These are phyloP conservation scores for Candida boidinii DNA, from an alignment of 805 yeast genomes.

Conservation along the genomic window DNA sequence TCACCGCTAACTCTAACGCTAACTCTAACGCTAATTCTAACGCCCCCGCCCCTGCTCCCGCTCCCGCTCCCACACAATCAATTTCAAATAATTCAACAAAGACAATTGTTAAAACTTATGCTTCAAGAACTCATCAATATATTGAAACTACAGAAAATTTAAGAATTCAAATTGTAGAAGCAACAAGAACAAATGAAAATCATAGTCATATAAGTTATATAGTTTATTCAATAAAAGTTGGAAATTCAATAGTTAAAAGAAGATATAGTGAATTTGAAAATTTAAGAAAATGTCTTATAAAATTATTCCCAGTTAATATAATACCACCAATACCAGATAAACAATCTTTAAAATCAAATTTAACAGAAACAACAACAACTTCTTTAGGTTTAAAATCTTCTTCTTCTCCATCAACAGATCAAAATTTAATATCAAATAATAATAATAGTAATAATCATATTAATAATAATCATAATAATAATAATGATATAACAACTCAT, in stretches of 20 bases:
- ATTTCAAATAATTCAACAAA: too few species aligned
- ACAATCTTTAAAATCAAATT: constrained; percentile 43
- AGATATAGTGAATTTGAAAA: constrained; percentile 91
- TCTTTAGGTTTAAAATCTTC: constrained; percentile 13
- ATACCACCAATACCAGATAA: constrained; percentile 94
- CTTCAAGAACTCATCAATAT: constrained; percentile 18
- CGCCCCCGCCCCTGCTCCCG: too few species aligned
- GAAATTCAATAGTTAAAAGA: constrained; percentile 56
- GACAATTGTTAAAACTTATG: too few species aligned
- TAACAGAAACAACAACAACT: constrained; percentile 20
- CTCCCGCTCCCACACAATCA: too few species aligned
- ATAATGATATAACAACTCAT: constrained; percentile 1
- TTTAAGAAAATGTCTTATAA: constrained; percentile 59
- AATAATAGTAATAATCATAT: background rate
- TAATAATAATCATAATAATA: constrained; percentile 2
- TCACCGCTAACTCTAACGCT: too few species aligned
- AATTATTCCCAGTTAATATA: constrained; percentile 69
- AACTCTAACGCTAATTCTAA: too few species aligned
- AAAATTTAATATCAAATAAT: background rate
- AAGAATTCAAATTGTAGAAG: constrained; percentile 49
- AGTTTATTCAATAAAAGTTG: constrained; percentile 73
- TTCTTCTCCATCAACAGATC: background rate
- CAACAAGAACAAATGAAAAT: constrained; percentile 81
- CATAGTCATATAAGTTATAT: constrained; percentile 45
- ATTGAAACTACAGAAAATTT: constrained; percentile 9